phyloP scores from a whole-genome alignment of 306 rosid species.

The Cucumis cinereus region DNA sequence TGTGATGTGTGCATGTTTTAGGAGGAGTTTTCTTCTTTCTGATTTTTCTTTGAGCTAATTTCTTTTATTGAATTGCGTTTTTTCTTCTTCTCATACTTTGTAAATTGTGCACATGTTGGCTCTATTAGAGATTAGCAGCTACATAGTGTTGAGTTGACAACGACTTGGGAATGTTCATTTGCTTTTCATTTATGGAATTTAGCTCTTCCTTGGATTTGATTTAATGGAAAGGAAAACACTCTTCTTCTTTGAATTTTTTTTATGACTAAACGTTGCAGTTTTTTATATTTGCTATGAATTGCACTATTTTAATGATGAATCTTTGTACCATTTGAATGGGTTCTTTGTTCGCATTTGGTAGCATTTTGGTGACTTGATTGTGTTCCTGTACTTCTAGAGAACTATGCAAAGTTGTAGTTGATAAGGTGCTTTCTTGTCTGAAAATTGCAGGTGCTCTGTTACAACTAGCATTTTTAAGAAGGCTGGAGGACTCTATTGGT shows the following conservation, averaged over 20 bases:
- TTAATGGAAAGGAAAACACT: neutral
- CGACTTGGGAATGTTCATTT: neutral
- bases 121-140: neutral
- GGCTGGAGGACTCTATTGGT: constrained; percentile 81
- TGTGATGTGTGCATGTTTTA: neutral
- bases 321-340: neutral
- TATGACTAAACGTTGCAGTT: neutral
- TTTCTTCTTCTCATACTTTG: neutral
- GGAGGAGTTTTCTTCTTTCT: neutral
- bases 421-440: constrained; percentile 1
- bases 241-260: neutral
- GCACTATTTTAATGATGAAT: neutral
- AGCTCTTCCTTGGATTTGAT: neutral
- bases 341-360: neutral
- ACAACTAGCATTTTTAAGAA: constrained; percentile 78
- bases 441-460: constrained; percentile 71
- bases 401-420: neutral
- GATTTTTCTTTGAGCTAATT: neutral
- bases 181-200: neutral
- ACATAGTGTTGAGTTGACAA: neutral
- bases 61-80: neutral
- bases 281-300: neutral
- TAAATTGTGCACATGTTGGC: neutral
- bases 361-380: neutral
- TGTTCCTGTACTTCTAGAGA: neutral